Conservation (phyloP, 1,284 basidiomycete species). For the Schizophyllum amplum region DNA sequence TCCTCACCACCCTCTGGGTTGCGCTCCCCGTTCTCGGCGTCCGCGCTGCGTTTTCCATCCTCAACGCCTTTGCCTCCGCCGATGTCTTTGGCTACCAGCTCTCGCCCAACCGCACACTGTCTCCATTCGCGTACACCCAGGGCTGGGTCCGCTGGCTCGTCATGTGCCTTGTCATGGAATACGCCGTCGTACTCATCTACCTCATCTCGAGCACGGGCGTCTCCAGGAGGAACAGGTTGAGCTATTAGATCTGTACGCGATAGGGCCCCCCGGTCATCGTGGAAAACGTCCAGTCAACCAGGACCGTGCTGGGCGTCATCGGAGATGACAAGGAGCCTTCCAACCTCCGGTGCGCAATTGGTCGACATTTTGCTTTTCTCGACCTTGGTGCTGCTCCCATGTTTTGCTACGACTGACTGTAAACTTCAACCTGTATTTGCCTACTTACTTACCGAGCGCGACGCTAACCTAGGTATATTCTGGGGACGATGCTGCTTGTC, state of each 20-base stretch:
- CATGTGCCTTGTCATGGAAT: constrained; percentile 53
- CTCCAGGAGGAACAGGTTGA: neutral
- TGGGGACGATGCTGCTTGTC: too few species aligned
- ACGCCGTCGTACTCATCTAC: constrained; percentile 39
- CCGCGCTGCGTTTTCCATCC: constrained; percentile 20
- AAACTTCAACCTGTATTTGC: too few species aligned
- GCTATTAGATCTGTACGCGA: neutral
- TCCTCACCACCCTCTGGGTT: constrained; percentile 41
- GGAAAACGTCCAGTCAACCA: too few species aligned
- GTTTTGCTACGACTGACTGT: too few species aligned
- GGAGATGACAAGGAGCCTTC: too few species aligned
- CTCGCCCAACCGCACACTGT: constrained; percentile 33
- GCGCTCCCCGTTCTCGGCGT: constrained; percentile 53
- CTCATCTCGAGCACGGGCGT: constrained; percentile 33
- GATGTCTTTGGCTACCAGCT: constrained; percentile 9
- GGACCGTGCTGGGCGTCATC: too few species aligned
- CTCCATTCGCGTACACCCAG: constrained; percentile 43
- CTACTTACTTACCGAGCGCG: too few species aligned
- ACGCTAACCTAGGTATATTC: too few species aligned
- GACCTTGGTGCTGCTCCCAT: too few species aligned
- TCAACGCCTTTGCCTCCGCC: neutral
- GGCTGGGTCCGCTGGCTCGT: constrained; percentile 46
- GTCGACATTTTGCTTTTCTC: too few species aligned
- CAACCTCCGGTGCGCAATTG: too few species aligned
- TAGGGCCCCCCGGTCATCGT: too few species aligned